Evolutionary conservation across 2,329 filamentous ascomycete genomes (phyloP), one percentile per base, ranked within the genome.

Genomic region (Neoscytalidium dimidiatum): DNA sequence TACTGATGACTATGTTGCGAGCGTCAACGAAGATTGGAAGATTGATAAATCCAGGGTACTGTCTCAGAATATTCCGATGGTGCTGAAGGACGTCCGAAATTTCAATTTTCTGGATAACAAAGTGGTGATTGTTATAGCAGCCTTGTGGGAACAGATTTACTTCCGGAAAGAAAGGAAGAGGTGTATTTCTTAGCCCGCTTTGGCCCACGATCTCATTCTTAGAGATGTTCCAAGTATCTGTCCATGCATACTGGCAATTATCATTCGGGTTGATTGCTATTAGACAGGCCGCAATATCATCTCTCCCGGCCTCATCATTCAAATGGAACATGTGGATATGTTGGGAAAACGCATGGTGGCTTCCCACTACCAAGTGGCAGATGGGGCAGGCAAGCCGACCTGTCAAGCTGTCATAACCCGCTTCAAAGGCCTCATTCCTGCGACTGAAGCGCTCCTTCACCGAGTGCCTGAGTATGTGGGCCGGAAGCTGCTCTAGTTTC

Each of bases 1-100:
- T 11, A 5, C 11, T 11, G 11, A 11, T 33, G 11, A 6, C 11
- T 6, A 33, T 46, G 43, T 21, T 13, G 23, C 46, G 46, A 19
- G 61, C 35, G 2, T 64, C 52, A 35, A 65, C 38, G 41, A 66
- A 66, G 23, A 67, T 29, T 11, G 66, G 61, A 31, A 66, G 62
- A 31, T 19, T 4, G 4, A n/a, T 28, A 17, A 67, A 67, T 14
- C 44, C 49, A 1, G 57, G 64, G 14, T 44, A 67, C 4, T 66
- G 41, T 23, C 33, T 56, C 8, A 67, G 64, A n/a, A 66, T 58
- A 4, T 52, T 48, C 6, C 49, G 17, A 11, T 56, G 56, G 14
- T 64, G 35, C 1, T 43, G 49, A 17, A 57, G 14, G 33, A 66
- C 52, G 9, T 56, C 33, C 9, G 28, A 29, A n/a, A 44, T 51